A percentile compares a stretch with the other conserved stretches of the same genome.
phyloP scores from a whole-genome alignment of 192 early-diverging fungal species.

The Coemansia sp. region DNA sequence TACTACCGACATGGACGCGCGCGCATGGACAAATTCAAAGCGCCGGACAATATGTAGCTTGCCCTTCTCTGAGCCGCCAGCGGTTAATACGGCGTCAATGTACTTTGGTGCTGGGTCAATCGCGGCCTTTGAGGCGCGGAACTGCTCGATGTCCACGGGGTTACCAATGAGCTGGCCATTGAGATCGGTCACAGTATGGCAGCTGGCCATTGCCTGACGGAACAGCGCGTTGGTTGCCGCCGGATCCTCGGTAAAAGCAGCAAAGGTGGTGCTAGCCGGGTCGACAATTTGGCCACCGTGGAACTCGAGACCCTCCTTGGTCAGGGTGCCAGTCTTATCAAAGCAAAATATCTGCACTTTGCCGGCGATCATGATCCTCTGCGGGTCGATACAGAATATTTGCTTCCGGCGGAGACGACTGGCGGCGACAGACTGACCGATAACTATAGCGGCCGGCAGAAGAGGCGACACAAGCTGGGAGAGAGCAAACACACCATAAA shows the following conservation, averaged over 20 bases:
- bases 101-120: conserved; percentile 19
- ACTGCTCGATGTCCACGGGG: conserved; percentile 28
- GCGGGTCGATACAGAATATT: conserved; percentile 64
- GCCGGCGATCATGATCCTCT: conserved; percentile 63
- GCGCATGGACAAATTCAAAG: conserved; percentile 73
- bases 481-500: conserved; percentile 64
- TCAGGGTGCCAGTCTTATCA: conserved; percentile 71
- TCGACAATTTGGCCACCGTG: conserved; percentile 33
- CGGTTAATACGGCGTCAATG: conserved; percentile 47
- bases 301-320: conserved; percentile 67
- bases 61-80: conserved; percentile 18
- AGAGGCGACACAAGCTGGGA: conserved; percentile 62
- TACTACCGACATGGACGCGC: conserved; percentile 74
- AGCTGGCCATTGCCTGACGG: conserved; percentile 33
- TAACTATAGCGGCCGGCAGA: conserved; percentile 65
- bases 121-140: conserved; percentile 23
- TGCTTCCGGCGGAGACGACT: conserved; percentile 56
- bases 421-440: conserved; percentile 61
- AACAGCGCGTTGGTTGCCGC: neutral
- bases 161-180: conserved; percentile 25
- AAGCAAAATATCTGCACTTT: conserved; percentile 68
- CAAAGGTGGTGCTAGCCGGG: neutral
- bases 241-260: neutral
- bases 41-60: conserved; percentile 59
- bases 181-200: conserved; percentile 59